Base-by-base conservation (phyloP, 2,329 filamentous ascomycete genomes). In the Ceratocystis colombiana region DNA sequence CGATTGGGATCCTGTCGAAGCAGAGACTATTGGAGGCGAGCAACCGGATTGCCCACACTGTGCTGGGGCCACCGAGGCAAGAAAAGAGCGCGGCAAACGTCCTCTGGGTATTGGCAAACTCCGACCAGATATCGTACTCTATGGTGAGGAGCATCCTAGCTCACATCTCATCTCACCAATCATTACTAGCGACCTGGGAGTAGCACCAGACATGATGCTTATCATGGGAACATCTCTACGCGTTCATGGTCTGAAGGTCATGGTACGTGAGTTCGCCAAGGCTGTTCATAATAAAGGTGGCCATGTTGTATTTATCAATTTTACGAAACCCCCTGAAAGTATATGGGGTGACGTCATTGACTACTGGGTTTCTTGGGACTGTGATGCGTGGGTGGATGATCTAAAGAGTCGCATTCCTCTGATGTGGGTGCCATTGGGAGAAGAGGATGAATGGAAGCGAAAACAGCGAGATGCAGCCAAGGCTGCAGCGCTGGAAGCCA, bases 301-400 rank as follows among this genome's bases (percentile, higher is more conserved):
- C 66, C 87, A 83, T 65, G 87, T 90, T 0, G 78, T 89, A 3
- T 89, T 89, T 74, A 84, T 89, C 69, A 90, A 90, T 73, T 82
- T 86, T 25, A 88, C 87, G 1, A 87, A 87, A 71, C 86, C 87
- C 0, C 79, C 87, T 0, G 86, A 88, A 71, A 89, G 87, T 71
- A 82, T 80, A 0, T 90, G 87, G 87, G 83, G 85, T 0, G 86
- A 88, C 65, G 76, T 88, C 0, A 86, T 90, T 64, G 87, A 90
- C 74, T 88, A 86, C 69, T 89, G 86, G 83, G 80, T 90, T 0
- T 80, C 87, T 69, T 88, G 86, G 86, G 87, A 89, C 71, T 89
- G 87, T 68, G 87, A 90, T 70, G 83, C 83, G 3, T 90, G 87
- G 87, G 86, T 89, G 0, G 74, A 79, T 8, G 84, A 88, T 71